Evolutionary conservation across 73 alveolate species (phyloP).

Genomic region (Paramecium biaurelia): DNA sequence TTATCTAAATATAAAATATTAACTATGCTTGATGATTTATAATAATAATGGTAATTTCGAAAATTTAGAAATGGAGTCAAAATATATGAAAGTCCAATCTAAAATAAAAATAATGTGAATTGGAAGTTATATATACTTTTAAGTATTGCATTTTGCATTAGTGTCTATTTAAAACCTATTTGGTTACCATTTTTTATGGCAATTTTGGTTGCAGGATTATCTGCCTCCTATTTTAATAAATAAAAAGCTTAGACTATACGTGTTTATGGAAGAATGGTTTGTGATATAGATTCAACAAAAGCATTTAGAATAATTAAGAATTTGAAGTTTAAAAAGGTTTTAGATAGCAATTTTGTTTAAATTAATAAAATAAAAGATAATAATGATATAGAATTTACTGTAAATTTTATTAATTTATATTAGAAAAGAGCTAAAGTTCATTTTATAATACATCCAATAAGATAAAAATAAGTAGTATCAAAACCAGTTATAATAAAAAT

Average conservation of each 20-base stretch:
- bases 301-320: conserved; percentile 17
- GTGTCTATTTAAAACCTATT: not conserved
- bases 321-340: not conserved
- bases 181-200: not conserved
- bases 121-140: not conserved
- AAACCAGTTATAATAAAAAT: not conserved
- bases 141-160: not conserved
- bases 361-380: not conserved
- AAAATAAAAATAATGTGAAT: not conserved
- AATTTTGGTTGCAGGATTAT: not conserved
- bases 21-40: not conserved
- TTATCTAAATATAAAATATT: conserved; percentile 15
- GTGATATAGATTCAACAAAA: conserved; percentile 37
- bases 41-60: conserved; percentile 50
- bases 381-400: not conserved
- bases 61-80: conserved; percentile 66
- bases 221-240: not conserved
- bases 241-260: not conserved
- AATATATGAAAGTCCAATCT: conserved; percentile 1
- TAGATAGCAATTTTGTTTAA: conserved; percentile 12
- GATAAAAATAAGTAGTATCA: not conserved
- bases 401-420: not conserved
- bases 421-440: conserved; percentile 35
- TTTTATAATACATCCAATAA: conserved; percentile 18
- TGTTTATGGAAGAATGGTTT: conserved; percentile 11